Conservation (phyloP, 371 early-diverging fungal species). For the Phascolomyces articulosus region DNA sequence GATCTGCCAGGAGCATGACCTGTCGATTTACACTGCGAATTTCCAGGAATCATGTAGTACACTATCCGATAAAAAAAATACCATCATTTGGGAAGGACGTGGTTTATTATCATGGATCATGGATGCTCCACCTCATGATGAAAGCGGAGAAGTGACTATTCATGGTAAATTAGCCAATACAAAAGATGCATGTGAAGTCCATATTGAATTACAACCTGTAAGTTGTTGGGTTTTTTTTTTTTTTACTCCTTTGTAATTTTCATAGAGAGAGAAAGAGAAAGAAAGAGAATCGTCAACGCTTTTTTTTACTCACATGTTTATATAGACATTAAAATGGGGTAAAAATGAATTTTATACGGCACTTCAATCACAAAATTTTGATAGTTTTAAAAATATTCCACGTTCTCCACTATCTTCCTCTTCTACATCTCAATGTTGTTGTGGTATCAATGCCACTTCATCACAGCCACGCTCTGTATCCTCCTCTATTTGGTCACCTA, state of each 20-base stretch:
- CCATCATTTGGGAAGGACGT: constrained; percentile 49
- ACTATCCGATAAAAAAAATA: constrained; percentile 17
- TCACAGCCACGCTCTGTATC: constrained; percentile 13
- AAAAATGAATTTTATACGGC: constrained; percentile 50
- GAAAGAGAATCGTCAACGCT: no score
- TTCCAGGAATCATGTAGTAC: constrained; percentile 35
- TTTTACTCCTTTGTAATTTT: background rate
- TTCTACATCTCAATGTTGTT: constrained; percentile 29
- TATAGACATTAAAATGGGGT: constrained; percentile 41
- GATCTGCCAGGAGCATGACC: constrained; percentile 48
- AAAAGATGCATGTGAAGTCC: constrained; percentile 22
- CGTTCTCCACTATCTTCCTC: constrained; percentile 24
- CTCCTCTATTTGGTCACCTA: constrained; percentile 11
- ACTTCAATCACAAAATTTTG: constrained; percentile 33
- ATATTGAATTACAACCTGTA: constrained; percentile 48
- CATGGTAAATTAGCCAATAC: constrained; percentile 29
- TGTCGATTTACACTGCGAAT: constrained; percentile 49
- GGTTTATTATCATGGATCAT: constrained; percentile 47
- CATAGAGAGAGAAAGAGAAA: background rate
- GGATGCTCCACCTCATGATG: constrained; percentile 19
- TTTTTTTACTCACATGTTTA: background rate
- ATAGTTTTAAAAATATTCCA: constrained; percentile 26
- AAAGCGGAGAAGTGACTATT: constrained; percentile 15
- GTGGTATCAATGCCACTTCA: constrained; percentile 19
- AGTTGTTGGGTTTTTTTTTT: constrained; percentile 3